Percentiles rank a stretch among this genome's conserved stretches.
These are phyloP conservation scores for Tulasnella sp. DNA, from an alignment of 768 basidiomycete genomes.

Conservation along the genomic window DNA sequence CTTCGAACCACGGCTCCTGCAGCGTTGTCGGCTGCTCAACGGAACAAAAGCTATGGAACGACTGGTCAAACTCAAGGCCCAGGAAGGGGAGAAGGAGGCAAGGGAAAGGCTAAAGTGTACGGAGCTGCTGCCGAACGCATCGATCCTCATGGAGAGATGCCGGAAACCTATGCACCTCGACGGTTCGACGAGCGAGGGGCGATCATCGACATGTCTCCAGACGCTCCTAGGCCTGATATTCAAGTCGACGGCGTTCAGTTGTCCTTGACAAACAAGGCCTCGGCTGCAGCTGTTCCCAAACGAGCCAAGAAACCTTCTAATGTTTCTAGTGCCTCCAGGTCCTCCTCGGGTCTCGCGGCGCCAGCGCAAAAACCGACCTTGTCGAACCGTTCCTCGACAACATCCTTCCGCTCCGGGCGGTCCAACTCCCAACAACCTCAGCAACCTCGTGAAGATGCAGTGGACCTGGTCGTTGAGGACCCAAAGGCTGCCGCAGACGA, in stretches of 20 bases:
- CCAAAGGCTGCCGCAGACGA: slow-evolving; percentile 51
- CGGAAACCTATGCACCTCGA: neutral
- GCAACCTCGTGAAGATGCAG: slow-evolving; percentile 53
- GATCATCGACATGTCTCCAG: slow-evolving; percentile 48
- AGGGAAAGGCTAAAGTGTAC: slow-evolving; percentile 26
- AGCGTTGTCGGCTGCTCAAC: slow-evolving; percentile 16
- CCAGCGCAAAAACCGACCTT: slow-evolving; percentile 30
- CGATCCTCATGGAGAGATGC: slow-evolving; percentile 3
- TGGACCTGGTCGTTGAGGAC: slow-evolving; percentile 84
- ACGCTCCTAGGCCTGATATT: slow-evolving; percentile 38
- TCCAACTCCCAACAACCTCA: neutral
- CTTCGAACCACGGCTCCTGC: slow-evolving; percentile 33
- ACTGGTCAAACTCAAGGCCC: slow-evolving; percentile 33
- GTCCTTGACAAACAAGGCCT: slow-evolving; percentile 43
- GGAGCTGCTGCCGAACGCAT: slow-evolving; percentile 24
- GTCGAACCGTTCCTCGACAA: neutral
- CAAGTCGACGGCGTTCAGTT: slow-evolving; percentile 43
- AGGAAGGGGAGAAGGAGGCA: slow-evolving; percentile 14
- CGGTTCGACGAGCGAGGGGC: slow-evolving; percentile 18
- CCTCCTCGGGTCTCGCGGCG: slow-evolving; percentile 26
- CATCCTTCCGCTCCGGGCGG: slow-evolving; percentile 14
- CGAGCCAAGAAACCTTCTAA: neutral
- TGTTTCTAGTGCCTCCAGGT: neutral
- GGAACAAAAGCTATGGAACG: slow-evolving; percentile 50
- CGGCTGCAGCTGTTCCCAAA: slow-evolving; percentile 1